Evolutionary conservation across 2,329 filamentous ascomycete genomes (phyloP).

Genomic region (Lizonia empirigonia): DNA sequence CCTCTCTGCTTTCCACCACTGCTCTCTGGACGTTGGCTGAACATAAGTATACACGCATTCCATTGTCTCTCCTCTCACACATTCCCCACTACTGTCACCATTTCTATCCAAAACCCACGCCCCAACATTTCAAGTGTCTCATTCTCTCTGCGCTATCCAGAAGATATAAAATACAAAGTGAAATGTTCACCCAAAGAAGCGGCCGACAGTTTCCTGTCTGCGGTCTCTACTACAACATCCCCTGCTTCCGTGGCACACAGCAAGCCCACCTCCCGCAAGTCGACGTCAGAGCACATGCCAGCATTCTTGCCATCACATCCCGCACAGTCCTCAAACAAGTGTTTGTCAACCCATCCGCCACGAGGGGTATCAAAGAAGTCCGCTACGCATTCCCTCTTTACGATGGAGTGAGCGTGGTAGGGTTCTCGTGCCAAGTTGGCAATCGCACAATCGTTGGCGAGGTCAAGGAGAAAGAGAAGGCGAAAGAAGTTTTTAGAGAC

Average conservation of each 20-base stretch:
- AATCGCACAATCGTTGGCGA: conserved; percentile 65
- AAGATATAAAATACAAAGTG: background rate
- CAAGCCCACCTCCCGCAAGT: conserved; percentile 62
- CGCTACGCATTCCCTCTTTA: conserved; percentile 74
- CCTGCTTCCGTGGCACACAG: conserved; percentile 3
- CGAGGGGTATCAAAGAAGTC: conserved; percentile 58
- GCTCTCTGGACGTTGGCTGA: background rate
- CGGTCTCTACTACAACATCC: conserved; percentile 39
- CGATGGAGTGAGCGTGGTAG: conserved; percentile 72
- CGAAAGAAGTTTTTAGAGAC: conserved; percentile 63
- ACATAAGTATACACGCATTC: background rate
- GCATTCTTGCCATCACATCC: conserved; percentile 62
- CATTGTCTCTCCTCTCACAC: background rate
- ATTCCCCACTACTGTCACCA: conserved; percentile 3
- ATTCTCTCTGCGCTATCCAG: too few relatives aligned
- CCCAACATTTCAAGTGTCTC: background rate
- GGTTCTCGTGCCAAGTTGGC: conserved; percentile 69
- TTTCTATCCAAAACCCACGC: background rate
- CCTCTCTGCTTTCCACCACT: background rate
- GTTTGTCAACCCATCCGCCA: conserved; percentile 63
- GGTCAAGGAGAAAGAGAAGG: conserved; percentile 69
- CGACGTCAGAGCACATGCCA: conserved; percentile 63
- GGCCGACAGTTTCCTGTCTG: conserved; percentile 22
- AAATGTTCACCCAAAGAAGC: background rate
- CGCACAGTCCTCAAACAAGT: conserved; percentile 62